Conservation (phyloP, 2,329 filamentous ascomycete genomes). For the Emmonsia crescens region DNA sequence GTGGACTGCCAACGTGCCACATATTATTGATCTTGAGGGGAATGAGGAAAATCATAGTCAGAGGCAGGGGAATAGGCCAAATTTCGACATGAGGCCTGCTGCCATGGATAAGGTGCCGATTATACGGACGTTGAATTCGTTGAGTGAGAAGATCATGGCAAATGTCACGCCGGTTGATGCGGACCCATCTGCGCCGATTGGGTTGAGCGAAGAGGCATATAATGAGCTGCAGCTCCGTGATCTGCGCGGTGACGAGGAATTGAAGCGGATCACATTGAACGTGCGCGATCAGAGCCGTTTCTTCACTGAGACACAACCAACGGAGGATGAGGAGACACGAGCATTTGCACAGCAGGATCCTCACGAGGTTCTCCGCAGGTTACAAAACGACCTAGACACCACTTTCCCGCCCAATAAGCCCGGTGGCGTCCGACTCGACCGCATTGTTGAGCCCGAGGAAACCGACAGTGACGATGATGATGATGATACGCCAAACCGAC, state of each 20-base stretch:
- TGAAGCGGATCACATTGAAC: conserved; percentile 71
- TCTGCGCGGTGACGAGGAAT: conserved; percentile 60
- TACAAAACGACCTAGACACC: conserved; percentile 50
- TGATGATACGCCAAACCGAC: conserved; percentile 43
- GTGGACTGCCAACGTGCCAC: conserved; percentile 58
- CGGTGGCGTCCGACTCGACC: conserved; percentile 58
- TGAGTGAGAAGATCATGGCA: conserved; percentile 88
- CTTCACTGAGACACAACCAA: conserved; percentile 43
- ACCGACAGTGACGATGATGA: conserved; percentile 56
- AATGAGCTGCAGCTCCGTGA: conserved; percentile 68
- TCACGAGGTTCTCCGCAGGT: conserved; percentile 51
- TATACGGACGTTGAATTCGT: conserved; percentile 73
- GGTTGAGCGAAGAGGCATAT: conserved; percentile 62
- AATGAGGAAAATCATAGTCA: conserved; percentile 94
- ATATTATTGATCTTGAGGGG: conserved; percentile 83
- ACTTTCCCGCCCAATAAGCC: conserved; percentile 45
- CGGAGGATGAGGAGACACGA: conserved; percentile 37
- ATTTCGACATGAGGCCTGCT: conserved; percentile 76
- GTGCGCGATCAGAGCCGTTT: conserved; percentile 80
- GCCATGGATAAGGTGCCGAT: conserved; percentile 71
- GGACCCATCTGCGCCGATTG: conserved; percentile 54
- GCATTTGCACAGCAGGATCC: conserved; percentile 62
- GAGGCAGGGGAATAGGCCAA: conserved; percentile 73
- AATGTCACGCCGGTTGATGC: conserved; percentile 70
- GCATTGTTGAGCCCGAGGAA: conserved; percentile 42